These are phyloP conservation scores for Antitrichia curtipendula DNA, from an alignment of 225 moss, liverwort and hornwort species.

Conservation along the genomic window DNA sequence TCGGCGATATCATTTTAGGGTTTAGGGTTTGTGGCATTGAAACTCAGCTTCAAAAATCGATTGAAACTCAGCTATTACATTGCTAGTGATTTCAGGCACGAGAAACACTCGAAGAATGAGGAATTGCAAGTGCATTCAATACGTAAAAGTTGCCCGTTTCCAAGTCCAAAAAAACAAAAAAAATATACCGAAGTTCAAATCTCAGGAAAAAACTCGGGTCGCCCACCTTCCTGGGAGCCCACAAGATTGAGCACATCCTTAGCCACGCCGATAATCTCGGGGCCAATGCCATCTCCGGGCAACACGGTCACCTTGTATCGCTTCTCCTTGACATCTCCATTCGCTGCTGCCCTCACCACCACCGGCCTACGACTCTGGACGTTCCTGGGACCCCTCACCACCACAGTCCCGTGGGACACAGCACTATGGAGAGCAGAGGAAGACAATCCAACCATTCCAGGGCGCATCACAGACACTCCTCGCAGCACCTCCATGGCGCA, in stretches of 20 bases:
- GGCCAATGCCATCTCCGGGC: conserved; percentile 95
- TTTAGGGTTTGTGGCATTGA: not conserved
- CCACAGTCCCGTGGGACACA: not conserved
- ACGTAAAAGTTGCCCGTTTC: not conserved
- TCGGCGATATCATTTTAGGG: not conserved
- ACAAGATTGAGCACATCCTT: conserved; percentile 61
- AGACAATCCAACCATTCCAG: not conserved
- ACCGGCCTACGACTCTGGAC: not conserved
- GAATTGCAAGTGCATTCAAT: not conserved
- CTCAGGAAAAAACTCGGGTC: not conserved
- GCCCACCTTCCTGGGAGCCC: conserved; percentile 57
- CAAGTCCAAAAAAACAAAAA: not conserved
- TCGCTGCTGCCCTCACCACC: conserved; percentile 9
- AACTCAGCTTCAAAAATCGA: not conserved
- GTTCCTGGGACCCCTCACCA: not conserved
- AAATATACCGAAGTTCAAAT: not conserved
- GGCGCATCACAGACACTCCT: not conserved
- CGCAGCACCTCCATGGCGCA: conserved; percentile 14
- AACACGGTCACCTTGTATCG: conserved; percentile 65
- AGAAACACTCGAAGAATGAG: not conserved
- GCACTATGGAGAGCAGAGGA: not conserved
- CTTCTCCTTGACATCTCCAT: not conserved
- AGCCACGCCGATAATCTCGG: conserved; percentile 81
- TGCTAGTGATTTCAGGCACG: not conserved
- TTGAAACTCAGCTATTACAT: not conserved